Percentiles rank a stretch among this genome's conserved stretches.
phyloP scores from a whole-genome alignment of 1,139 yeast genomes.

The Magnusiomyces clavatus region DNA sequence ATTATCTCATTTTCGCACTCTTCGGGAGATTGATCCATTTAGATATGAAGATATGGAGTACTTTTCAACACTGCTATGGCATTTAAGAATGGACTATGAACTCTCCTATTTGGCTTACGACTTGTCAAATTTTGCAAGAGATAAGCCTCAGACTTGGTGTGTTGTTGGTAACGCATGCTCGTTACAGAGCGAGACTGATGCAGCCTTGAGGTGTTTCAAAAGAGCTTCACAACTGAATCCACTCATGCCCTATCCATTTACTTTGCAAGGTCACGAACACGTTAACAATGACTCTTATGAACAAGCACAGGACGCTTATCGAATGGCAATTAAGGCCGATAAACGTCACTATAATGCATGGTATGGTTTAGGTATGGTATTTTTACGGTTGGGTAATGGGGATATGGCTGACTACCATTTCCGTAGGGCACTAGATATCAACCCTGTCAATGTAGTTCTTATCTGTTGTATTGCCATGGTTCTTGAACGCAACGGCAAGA shows the following conservation, averaged over 20 bases:
- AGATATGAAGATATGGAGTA: slow-evolving; percentile 85
- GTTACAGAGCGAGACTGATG: slow-evolving; percentile 75
- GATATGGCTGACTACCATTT: slow-evolving; percentile 82
- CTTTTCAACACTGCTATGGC: slow-evolving; percentile 90
- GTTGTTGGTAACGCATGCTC: slow-evolving; percentile 86
- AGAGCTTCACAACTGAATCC: slow-evolving; percentile 67
- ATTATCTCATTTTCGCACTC: slow-evolving; percentile 50
- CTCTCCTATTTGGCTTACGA: slow-evolving; percentile 79
- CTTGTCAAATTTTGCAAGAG: slow-evolving; percentile 55
- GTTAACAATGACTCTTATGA: slow-evolving; percentile 86
- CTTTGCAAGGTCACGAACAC: slow-evolving; percentile 90
- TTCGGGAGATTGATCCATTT: slow-evolving; percentile 69
- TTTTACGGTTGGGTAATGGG: slow-evolving; percentile 76
- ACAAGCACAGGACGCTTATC: slow-evolving; percentile 76
- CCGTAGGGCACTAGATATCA: slow-evolving; percentile 77
- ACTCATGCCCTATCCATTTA: slow-evolving; percentile 80
- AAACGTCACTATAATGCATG: slow-evolving; percentile 88
- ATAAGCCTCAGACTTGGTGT: slow-evolving; percentile 84
- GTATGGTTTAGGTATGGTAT: slow-evolving; percentile 95
- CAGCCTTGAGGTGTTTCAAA: slow-evolving; percentile 81
- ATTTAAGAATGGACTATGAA: slow-evolving; percentile 74
- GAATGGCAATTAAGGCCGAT: slow-evolving; percentile 70
- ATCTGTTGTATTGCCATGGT: slow-evolving; percentile 95
- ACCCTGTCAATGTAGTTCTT: slow-evolving; percentile 83
- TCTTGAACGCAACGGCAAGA: slow-evolving; percentile 64